Evolutionary conservation across 805 yeast genomes (phyloP), one percentile per base, ranked within the genome.

Genomic region (Komagataella ulmi): DNA sequence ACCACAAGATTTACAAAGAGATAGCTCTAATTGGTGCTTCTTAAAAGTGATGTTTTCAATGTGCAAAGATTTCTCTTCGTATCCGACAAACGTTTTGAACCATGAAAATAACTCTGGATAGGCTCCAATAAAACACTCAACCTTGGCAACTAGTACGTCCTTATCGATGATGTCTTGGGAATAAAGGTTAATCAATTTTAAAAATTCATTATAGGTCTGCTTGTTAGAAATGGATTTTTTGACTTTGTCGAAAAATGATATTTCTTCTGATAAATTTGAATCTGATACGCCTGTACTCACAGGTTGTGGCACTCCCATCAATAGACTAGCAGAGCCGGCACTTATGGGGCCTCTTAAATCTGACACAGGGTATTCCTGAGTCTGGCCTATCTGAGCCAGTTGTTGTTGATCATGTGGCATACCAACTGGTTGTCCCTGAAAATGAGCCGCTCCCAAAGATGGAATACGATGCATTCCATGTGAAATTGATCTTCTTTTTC

Each of bases 81-180:
- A 91, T 7, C 95, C 95, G 54, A 93, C 95, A 70, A 90, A 91
- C 57, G 77, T 73, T 65, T 88, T 89, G 74, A 93, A 93, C 98
- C 98, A 90, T 52, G 79, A 81, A 61, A 87, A 76, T 54, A 93
- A 72, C 55, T 89, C 97, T 24, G 78, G 76, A 59, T 82, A 83
- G 7, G 79, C 76, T 24, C 97, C 97, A 61, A 93, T 73, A 61
- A 88, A 93, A 2, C 86, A 82, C 54, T 88, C 91, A 6, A 83
- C 91, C 56, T 93, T 78, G 61, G 82, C 89, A 43, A 91, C 88
- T 53, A 93, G 74, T 14, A 91, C 83, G 52, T 74, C 77, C 56
- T 85, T 83, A 62, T 88, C 97, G 56, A 93, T 84, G 53, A 93
- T 80, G 60, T 89, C 96, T 63, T 90, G 96, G 2, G 96, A 85